Conservation (phyloP, 495 filamentous ascomycete species). For the Pseudoneurospora amorphoporcata region DNA sequence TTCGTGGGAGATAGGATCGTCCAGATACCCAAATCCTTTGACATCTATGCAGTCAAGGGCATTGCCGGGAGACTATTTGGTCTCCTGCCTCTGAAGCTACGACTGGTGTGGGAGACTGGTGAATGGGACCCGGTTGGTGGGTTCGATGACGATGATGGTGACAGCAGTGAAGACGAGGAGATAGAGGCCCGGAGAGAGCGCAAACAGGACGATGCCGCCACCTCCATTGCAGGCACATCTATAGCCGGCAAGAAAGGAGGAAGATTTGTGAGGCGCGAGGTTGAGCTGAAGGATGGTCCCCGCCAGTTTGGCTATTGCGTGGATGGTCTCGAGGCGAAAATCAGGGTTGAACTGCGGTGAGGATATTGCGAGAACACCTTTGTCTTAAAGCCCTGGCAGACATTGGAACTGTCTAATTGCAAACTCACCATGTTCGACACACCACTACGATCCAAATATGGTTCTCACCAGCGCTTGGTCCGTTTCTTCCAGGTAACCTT, state of each 20-base stretch:
- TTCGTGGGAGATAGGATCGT: slow-evolving; percentile 18
- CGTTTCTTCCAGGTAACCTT: not conserved
- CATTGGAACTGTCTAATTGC: not conserved
- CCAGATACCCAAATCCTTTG: slow-evolving; percentile 63
- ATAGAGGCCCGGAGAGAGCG: slow-evolving; percentile 14
- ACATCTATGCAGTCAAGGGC: slow-evolving; percentile 72
- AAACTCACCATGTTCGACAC: not conserved
- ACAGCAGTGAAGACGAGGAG: slow-evolving; percentile 45
- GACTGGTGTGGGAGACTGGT: slow-evolving; percentile 70
- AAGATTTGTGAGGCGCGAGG: slow-evolving; percentile 61
- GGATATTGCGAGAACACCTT: not conserved
- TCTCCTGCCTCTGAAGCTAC: slow-evolving; percentile 49
- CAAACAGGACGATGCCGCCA: slow-evolving; percentile 3
- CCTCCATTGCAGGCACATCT: not conserved
- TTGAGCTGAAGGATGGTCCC: slow-evolving; percentile 72
- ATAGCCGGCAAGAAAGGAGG: slow-evolving; percentile 21
- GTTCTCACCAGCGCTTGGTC: not conserved
- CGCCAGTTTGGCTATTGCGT: slow-evolving; percentile 74
- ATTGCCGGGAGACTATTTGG: slow-evolving; percentile 62
- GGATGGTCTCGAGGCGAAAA: slow-evolving; percentile 54
- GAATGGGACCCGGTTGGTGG: slow-evolving; percentile 69
- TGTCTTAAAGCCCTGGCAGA: too few species aligned
- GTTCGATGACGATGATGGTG: slow-evolving; percentile 49
- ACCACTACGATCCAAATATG: not conserved
- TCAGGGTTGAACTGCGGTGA: slow-evolving; percentile 52